Percentiles rank a stretch among this genome's conserved stretches.
Evolutionary conservation across 495 filamentous ascomycete species (phyloP).

Genomic region (Melanomma pulvis-pyrius): DNA sequence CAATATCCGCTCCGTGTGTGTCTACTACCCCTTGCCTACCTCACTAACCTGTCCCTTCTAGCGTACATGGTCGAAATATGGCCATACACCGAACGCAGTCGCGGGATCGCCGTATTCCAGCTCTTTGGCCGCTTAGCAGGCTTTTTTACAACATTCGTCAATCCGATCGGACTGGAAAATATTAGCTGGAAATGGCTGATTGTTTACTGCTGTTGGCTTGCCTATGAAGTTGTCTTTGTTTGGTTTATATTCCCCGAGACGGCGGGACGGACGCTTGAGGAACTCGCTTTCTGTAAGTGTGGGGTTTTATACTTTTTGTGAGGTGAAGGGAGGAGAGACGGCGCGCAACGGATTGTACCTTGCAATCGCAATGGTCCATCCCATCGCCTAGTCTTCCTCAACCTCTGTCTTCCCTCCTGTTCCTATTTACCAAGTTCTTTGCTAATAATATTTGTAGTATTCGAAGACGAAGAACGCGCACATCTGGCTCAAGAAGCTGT

Average conservation of each 20-base stretch:
- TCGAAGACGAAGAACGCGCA: slow-evolving; percentile 15
- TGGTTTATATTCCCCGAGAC: slow-evolving; percentile 69
- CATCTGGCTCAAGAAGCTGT: slow-evolving; percentile 7
- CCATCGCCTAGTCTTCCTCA: neutral
- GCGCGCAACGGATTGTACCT: neutral
- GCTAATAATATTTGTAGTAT: slow-evolving; percentile 7
- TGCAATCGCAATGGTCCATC: neutral
- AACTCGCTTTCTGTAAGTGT: slow-evolving; percentile 55
- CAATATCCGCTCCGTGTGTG: too few relatives aligned
- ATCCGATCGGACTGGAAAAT: slow-evolving; percentile 62
- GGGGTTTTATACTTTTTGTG: neutral
- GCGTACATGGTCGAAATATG: slow-evolving; percentile 67
- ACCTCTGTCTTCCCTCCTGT: neutral
- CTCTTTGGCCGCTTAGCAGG: slow-evolving; percentile 57
- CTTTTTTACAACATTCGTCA: slow-evolving; percentile 65
- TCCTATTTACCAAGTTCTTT: neutral
- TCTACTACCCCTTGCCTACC: neutral
- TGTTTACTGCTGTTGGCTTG: slow-evolving; percentile 63
- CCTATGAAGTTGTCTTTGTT: slow-evolving; percentile 59
- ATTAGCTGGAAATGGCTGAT: slow-evolving; percentile 66
- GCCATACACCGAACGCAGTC: slow-evolving; percentile 63
- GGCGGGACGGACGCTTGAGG: slow-evolving; percentile 61
- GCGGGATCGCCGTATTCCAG: slow-evolving; percentile 65
- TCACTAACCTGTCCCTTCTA: slow-evolving; percentile 8
- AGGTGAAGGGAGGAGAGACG: neutral